phyloP scores from a whole-genome alignment of 2,329 filamentous ascomycete species.

The Parafenestella ontariensis region DNA sequence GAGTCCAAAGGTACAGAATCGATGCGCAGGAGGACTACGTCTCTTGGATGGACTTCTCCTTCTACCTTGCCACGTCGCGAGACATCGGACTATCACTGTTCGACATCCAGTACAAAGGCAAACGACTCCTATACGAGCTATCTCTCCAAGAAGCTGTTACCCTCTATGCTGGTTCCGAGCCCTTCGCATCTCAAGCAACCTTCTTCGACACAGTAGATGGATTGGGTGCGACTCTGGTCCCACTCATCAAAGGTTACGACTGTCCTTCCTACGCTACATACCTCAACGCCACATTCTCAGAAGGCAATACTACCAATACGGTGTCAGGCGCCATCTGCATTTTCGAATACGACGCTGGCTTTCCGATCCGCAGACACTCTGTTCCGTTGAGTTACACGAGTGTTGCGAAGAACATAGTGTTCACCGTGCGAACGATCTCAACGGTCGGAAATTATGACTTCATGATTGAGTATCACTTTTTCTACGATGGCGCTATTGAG shows the following conservation, averaged over 20 bases:
- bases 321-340: slow-evolving; percentile 59
- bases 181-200: slow-evolving; percentile 53
- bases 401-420: slow-evolving; percentile 41
- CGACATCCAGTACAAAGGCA: slow-evolving; percentile 63
- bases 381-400: slow-evolving; percentile 31
- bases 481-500: slow-evolving; percentile 36
- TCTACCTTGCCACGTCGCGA: slow-evolving; percentile 59
- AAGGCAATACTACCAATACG: slow-evolving; percentile 50
- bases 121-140: slow-evolving; percentile 63
- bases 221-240: slow-evolving; percentile 53
- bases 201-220: slow-evolving; percentile 60
- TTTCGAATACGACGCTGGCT: slow-evolving; percentile 35
- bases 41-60: slow-evolving; percentile 61
- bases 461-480: slow-evolving; percentile 37
- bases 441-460: slow-evolving; percentile 55
- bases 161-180: slow-evolving; percentile 60
- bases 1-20: slow-evolving; percentile 52
- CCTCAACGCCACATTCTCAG: slow-evolving; percentile 54
- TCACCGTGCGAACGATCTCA: slow-evolving; percentile 56
- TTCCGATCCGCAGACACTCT: slow-evolving; percentile 42
- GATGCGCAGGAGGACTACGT: slow-evolving; percentile 56
- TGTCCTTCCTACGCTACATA: slow-evolving; percentile 62
- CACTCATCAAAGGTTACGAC: slow-evolving; percentile 59
- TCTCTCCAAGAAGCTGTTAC: slow-evolving; percentile 63
- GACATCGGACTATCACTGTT: slow-evolving; percentile 60